Percentiles rank a stretch among this genome's conserved stretches.
phyloP scores from a whole-genome alignment of 352 stramenopile genomes.

The Phytophthora lateralis region DNA sequence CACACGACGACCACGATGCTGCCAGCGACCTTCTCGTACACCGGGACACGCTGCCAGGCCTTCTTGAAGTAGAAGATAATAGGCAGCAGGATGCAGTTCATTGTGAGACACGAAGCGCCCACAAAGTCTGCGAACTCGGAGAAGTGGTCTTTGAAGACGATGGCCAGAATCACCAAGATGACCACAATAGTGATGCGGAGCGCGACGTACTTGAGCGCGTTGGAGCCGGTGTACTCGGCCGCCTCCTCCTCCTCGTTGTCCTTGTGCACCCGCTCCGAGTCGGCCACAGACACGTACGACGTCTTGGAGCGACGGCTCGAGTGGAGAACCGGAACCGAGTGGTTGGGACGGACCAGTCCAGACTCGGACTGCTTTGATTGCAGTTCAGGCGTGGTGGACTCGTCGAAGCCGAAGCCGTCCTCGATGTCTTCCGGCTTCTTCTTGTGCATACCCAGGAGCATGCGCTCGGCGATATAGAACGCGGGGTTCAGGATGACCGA shows the following conservation, averaged over 20 bases:
- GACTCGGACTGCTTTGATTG: slow-evolving; percentile 24
- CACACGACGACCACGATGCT: slow-evolving; percentile 32
- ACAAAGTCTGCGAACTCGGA: slow-evolving; percentile 66
- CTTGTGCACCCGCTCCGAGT: slow-evolving; percentile 39
- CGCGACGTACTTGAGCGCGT: slow-evolving; percentile 37
- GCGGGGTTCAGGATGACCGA: slow-evolving; percentile 50
- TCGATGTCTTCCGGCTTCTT: slow-evolving; percentile 22
- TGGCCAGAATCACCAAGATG: slow-evolving; percentile 40
- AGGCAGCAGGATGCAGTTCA: slow-evolving; percentile 65
- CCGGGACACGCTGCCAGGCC: slow-evolving; percentile 41
- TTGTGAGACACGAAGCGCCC: slow-evolving; percentile 53
- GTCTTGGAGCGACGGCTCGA: slow-evolving; percentile 39
- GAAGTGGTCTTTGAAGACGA: slow-evolving; percentile 61
- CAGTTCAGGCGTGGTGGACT: slow-evolving; percentile 20
- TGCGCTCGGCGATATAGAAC: slow-evolving; percentile 48
- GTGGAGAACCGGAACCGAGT: slow-evolving; percentile 6
- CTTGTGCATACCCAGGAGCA: slow-evolving; percentile 55
- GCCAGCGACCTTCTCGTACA: slow-evolving; percentile 35
- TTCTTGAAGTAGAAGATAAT: slow-evolving; percentile 73
- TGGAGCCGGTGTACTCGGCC: slow-evolving; percentile 37
- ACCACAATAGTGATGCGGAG: slow-evolving; percentile 40
- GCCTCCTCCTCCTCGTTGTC: slow-evolving; percentile 36
- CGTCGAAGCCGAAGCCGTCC: slow-evolving; percentile 25
- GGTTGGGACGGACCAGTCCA: slow-evolving; percentile 3
- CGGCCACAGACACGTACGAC: slow-evolving; percentile 52